Conservation (phyloP, 2,329 filamentous ascomycete species). For the Apiospora rasikravindrae region DNA sequence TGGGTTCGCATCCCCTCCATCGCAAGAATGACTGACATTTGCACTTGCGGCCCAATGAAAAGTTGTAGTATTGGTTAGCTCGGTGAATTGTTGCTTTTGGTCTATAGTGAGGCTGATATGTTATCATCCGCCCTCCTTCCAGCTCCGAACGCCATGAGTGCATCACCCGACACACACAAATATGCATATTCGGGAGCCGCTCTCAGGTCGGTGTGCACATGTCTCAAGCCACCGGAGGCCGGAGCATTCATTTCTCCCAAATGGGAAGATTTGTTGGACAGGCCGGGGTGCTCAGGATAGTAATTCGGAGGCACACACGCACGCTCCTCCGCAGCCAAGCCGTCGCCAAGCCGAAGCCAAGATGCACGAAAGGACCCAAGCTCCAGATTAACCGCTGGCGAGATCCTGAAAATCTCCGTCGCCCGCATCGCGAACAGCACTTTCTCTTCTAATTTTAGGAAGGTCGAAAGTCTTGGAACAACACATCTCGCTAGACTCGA, state of each 20-base stretch:
- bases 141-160: background rate
- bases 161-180: background rate
- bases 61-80: background rate
- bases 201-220: background rate
- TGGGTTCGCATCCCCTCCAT: background rate
- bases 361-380: background rate
- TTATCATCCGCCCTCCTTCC: background rate
- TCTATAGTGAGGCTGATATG: background rate
- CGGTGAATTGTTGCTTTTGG: background rate
- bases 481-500: background rate
- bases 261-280: background rate
- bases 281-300: background rate
- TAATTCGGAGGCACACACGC: conserved; percentile 4
- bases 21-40: background rate
- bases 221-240: background rate
- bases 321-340: conserved; percentile 6
- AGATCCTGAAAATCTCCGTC: background rate
- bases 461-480: background rate
- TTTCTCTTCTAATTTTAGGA: conserved; percentile 3
- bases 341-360: conserved; percentile 7
- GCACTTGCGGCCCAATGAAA: background rate
- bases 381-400: conserved; percentile 1
- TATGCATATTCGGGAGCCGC: too few relatives aligned
- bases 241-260: background rate
- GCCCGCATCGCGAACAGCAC: background rate